Evolutionary conservation across 345 rosid genomes (phyloP).

Genomic region (Fremontodendron californicum): DNA sequence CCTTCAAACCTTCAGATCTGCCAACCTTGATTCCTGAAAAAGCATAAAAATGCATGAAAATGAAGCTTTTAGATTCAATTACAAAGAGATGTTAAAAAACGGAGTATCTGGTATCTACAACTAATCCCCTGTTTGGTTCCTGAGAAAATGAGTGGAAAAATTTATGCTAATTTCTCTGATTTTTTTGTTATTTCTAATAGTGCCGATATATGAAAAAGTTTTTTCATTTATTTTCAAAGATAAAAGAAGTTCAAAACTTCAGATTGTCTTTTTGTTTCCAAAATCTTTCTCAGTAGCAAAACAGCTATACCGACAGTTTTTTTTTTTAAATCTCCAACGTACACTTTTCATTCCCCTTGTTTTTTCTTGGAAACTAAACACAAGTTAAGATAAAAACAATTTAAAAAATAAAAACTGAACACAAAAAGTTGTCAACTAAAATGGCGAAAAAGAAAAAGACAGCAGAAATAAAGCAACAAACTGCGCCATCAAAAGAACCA

Average conservation of each 20-base stretch:
- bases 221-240: not conserved
- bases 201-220: not conserved
- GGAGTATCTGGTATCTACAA: not conserved
- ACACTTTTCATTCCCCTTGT: not conserved
- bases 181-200: not conserved
- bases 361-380: slow-evolving; percentile 30
- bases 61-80: slow-evolving; percentile 13
- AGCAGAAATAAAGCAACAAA: not conserved
- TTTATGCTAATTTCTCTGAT: not conserved
- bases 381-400: not conserved
- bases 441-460: slow-evolving; percentile 10
- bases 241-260: not conserved
- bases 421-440: not conserved
- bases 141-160: slow-evolving; percentile 24
- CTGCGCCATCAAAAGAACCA: not conserved
- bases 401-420: not conserved
- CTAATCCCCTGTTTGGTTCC: slow-evolving; percentile 17
- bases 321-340: not conserved
- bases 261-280: not conserved
- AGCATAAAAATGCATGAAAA: not conserved
- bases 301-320: not conserved
- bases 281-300: slow-evolving; percentile 21
- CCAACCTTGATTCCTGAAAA: slow-evolving; percentile 18
- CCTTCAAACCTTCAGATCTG: slow-evolving; percentile 54
- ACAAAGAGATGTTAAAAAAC: not conserved